These are phyloP conservation scores for Barnettozyma botsteinii DNA, from an alignment of 805 yeast genomes.

Conservation along the genomic window DNA sequence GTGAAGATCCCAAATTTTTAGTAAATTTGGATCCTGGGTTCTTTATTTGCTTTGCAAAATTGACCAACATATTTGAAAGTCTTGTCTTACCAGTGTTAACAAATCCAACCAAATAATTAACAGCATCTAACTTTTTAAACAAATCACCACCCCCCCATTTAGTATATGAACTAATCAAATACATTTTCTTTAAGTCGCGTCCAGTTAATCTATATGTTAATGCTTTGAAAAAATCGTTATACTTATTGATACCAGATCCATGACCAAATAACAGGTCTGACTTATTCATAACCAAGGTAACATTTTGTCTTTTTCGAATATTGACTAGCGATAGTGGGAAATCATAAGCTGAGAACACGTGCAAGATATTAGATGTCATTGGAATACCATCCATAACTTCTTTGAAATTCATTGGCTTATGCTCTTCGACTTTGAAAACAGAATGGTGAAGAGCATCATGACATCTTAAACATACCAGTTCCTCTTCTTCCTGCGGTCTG, in stretches of 20 bases:
- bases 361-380: slow-evolving; percentile 41
- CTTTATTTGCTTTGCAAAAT: slow-evolving; percentile 9
- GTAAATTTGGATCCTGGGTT: slow-evolving; percentile 7
- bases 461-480: slow-evolving; percentile 47
- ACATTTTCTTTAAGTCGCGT: slow-evolving; percentile 25
- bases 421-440: slow-evolving; percentile 32
- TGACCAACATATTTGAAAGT: slow-evolving; percentile 44
- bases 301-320: slow-evolving; percentile 19
- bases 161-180: slow-evolving; percentile 43
- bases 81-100: slow-evolving; percentile 70
- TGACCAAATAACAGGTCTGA: slow-evolving; percentile 38
- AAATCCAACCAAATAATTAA: slow-evolving; percentile 53
- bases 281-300: slow-evolving; percentile 32
- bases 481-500: slow-evolving; percentile 2
- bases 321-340: slow-evolving; percentile 50
- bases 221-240: slow-evolving; percentile 27
- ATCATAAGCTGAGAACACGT: slow-evolving; percentile 61
- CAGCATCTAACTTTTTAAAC: slow-evolving; percentile 30
- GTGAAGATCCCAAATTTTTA: slow-evolving; percentile 32
- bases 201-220: slow-evolving; percentile 31
- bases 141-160: slow-evolving; percentile 48
- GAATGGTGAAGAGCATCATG: slow-evolving; percentile 44
- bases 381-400: slow-evolving; percentile 35
- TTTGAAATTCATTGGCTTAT: slow-evolving; percentile 26
- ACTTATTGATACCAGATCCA: slow-evolving; percentile 27